A percentile compares a stretch with the other conserved stretches of the same genome.
Evolutionary conservation across 805 yeast genomes (phyloP).

Genomic region (Ogataea ganodermae): DNA sequence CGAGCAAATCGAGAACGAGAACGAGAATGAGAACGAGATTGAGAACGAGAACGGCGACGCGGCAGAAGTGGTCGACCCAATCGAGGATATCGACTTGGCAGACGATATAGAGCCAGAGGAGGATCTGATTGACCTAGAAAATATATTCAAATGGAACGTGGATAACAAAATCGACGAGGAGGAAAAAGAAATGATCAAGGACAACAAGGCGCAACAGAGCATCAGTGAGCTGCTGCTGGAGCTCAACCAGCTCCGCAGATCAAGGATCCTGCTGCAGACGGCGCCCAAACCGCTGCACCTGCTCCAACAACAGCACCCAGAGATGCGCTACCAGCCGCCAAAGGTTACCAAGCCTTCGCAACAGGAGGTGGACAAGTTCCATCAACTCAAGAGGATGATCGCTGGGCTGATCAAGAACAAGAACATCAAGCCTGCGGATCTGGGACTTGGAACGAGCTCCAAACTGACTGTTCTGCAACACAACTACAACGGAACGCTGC

Average conservation of each 20-base stretch:
- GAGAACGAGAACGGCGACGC: conserved; percentile 15
- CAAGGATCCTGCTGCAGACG: conserved; percentile 34
- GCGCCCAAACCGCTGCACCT: neutral
- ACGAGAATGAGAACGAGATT: conserved; percentile 25
- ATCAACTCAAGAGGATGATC: conserved; percentile 46
- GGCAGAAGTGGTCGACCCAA: neutral
- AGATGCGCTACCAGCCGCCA: conserved; percentile 1
- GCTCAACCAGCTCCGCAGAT: conserved; percentile 51
- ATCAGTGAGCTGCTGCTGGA: conserved; percentile 49
- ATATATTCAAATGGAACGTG: conserved; percentile 30
- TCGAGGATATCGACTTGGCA: neutral
- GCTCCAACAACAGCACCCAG: conserved; percentile 12
- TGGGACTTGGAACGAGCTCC: conserved; percentile 40
- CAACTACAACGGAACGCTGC: conserved; percentile 78
- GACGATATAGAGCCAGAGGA: conserved; percentile 11
- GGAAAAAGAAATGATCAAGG: conserved; percentile 28
- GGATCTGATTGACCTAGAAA: conserved; percentile 30
- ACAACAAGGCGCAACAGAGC: conserved; percentile 34
- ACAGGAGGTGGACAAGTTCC: conserved; percentile 45
- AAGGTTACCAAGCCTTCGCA: conserved; percentile 39
- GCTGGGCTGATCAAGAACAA: conserved; percentile 38
- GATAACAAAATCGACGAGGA: conserved; percentile 27
- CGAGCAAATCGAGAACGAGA: conserved; percentile 9
- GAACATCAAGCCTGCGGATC: conserved; percentile 32
- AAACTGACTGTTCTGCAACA: conserved; percentile 68